Base-by-base conservation (phyloP, 2,329 filamentous ascomycete genomes). In the Tolypocladium amazonense region DNA sequence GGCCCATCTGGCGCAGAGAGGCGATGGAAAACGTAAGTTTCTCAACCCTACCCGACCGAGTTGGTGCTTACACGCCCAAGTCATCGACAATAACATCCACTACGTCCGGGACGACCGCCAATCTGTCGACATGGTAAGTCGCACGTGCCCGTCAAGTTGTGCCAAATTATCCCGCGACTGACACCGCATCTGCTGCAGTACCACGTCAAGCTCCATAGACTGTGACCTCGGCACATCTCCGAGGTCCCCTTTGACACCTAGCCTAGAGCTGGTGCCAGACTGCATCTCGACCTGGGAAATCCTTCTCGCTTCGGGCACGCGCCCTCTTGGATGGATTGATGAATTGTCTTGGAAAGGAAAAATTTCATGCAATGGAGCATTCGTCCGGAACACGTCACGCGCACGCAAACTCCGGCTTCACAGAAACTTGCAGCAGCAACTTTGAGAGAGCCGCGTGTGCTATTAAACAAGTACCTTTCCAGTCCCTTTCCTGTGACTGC, bases 51-150 rank as follows among this genome's bases (percentile, higher is more conserved):
- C 20, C 9, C 20, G 41, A 1, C 41, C 15, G 7, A 7, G 14
- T 5, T 15, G 25, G 6, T 23, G 20, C 50, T 47, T n/a, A 33
- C 30, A 2, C 12, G 3, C 37, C 38, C 4, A 43, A 76, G 74
- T 67, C 20, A 74, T 75, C 57, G 69, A 72, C 43, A 63, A 71
- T n/a, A 71, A 75, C 58, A 65, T 74, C 20, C 67, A 71, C 56
- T 67, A 72, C 38, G 57, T 75, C 37, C 65, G 65, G 56, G 64
- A 65, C 30, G 68, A 67, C 50, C 65, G 66, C 4, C 70, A 73
- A 60, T 64, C 66, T 23, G 59, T 72, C 20, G 65, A 69, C 60
- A 67, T 73, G 67, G 74, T 75, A 64, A 62, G 70, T 62, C 33
- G 14, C 20, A 43, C 25, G 9, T 27, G 9, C n/a, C n/a, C n/a